A percentile compares a stretch with the other conserved stretches of the same genome.
These are phyloP conservation scores for Pyrrhoderma lamaoense DNA, from an alignment of 1,284 basidiomycete species.

Conservation along the genomic window DNA sequence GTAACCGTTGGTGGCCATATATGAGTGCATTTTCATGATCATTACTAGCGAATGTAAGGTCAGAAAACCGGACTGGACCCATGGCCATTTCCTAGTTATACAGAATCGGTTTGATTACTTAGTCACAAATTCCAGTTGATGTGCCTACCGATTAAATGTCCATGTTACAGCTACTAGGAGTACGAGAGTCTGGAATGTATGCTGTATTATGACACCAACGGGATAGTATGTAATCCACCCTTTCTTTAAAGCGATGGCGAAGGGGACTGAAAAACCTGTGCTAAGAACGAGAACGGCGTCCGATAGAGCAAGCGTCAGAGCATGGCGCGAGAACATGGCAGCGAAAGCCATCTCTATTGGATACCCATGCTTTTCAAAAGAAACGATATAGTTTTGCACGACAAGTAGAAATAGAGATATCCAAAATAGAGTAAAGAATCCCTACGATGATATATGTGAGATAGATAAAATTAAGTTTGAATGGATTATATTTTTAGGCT, in stretches of 20 bases:
- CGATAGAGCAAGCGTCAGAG: conserved; percentile 73
- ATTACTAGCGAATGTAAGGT: conserved; percentile 87
- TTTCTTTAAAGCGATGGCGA: conserved; percentile 68
- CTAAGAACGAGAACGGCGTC: conserved; percentile 76
- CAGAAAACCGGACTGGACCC: conserved; percentile 96
- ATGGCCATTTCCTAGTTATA: conserved; percentile 83
- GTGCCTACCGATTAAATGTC: conserved; percentile 67
- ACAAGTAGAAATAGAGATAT: conserved; percentile 78
- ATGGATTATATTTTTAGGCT: neutral
- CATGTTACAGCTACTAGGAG: conserved; percentile 70
- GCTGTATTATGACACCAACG: conserved; percentile 70
- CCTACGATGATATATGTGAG: conserved; percentile 36
- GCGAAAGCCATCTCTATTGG: conserved; percentile 81
- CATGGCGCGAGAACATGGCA: conserved; percentile 83
- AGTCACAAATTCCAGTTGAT: neutral
- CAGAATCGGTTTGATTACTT: neutral
- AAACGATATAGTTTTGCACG: conserved; percentile 68
- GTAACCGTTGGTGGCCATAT: conserved; percentile 84
- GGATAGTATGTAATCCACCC: conserved; percentile 78
- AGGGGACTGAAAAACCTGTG: conserved; percentile 77
- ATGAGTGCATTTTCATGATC: conserved; percentile 98
- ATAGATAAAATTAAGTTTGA: conserved; percentile 1
- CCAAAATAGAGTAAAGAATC: conserved; percentile 93
- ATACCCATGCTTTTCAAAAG: conserved; percentile 71
- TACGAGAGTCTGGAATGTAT: conserved; percentile 65